Evolutionary conservation across 129 eudicot species (phyloP).

Genomic region (Smallanthus sonchifolius): DNA sequence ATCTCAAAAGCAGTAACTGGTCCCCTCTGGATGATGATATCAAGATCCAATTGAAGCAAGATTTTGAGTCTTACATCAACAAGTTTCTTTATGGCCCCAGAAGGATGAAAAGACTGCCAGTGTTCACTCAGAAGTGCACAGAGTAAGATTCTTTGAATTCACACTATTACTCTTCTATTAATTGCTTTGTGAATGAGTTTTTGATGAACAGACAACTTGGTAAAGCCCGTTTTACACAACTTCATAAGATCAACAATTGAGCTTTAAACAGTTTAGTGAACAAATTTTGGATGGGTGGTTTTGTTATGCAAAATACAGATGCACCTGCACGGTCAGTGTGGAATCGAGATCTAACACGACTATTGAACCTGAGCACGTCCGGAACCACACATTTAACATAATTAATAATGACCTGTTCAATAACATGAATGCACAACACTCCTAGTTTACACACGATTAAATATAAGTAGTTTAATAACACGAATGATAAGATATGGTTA

Average conservation of each 20-base stretch:
- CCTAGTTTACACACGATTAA: too few species aligned
- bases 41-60: constrained; percentile 11
- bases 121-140: constrained; percentile 24
- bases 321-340: background rate
- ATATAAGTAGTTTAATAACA: too few species aligned
- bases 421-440: too few species aligned
- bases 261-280: background rate
- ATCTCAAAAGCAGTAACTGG: constrained; percentile 30
- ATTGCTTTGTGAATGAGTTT: constrained; percentile 25
- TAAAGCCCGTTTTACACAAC: constrained; percentile 5
- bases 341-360: background rate
- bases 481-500: too few species aligned
- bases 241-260: background rate
- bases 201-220: constrained; percentile 5
- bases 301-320: background rate
- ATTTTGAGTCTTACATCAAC: constrained; percentile 23
- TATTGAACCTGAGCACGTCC: too few species aligned
- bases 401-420: too few species aligned
- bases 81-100: constrained; percentile 21
- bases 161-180: constrained; percentile 2
- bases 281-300: background rate
- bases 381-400: too few species aligned
- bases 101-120: constrained; percentile 26
- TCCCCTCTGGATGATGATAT: constrained; percentile 33
- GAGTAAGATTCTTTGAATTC: constrained; percentile 16